phyloP scores from a whole-genome alignment of 371 early-diverging fungal species.

The Circinella umbellata region DNA sequence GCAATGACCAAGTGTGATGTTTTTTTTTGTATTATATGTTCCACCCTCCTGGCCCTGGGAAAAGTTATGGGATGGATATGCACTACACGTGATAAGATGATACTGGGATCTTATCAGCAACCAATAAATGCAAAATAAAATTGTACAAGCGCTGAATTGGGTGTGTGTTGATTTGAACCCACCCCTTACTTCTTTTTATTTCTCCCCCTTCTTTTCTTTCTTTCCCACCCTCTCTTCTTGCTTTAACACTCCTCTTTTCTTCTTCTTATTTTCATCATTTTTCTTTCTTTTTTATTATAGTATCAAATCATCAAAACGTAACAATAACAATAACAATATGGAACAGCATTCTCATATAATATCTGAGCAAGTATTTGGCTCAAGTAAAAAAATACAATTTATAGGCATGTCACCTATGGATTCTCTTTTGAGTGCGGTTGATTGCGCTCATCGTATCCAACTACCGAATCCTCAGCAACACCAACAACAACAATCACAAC shows the following conservation, averaged over 20 bases:
- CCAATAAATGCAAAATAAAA: conserved; percentile 13
- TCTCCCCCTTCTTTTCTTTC: conserved; percentile 36
- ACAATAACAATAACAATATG: conserved; percentile 1
- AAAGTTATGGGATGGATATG: conserved; percentile 23
- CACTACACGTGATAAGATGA: conserved; percentile 49
- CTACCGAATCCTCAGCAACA: conserved; percentile 26
- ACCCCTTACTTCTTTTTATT: conserved; percentile 28
- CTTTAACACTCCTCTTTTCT: conserved; percentile 8
- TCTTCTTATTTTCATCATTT: no score
- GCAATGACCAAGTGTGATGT: background rate
- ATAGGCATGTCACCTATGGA: conserved; percentile 49
- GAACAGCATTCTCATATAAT: conserved; percentile 30
- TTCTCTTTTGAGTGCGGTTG: conserved; percentile 46
- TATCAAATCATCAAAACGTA: background rate
- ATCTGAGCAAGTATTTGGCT: conserved; percentile 35
- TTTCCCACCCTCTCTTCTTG: conserved; percentile 19
- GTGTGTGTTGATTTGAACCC: conserved; percentile 7
- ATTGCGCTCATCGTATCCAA: conserved; percentile 41
- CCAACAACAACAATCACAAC: conserved; percentile 5
- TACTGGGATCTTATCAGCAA: conserved; percentile 42
- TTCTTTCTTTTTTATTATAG: no score
- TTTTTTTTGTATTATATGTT: no score
- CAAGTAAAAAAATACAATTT: conserved; percentile 32
- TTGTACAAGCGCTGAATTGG: background rate
- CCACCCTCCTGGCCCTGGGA: conserved; percentile 30